These are phyloP conservation scores for Neurospora tetrasperma DNA, from an alignment of 495 filamentous ascomycete species.

Conservation along the genomic window DNA sequence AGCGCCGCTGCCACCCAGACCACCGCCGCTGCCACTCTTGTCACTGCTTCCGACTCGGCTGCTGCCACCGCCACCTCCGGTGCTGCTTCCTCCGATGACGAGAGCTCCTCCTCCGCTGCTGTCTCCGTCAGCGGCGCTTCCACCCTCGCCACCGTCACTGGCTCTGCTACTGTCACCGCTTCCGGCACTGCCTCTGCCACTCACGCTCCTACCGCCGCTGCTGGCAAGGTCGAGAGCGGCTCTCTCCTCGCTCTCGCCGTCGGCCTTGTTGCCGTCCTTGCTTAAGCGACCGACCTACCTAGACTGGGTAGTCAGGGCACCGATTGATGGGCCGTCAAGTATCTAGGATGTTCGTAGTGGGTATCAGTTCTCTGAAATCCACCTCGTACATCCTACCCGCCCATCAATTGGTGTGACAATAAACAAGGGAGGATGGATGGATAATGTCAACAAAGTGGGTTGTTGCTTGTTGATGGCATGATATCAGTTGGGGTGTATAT, in stretches of 20 bases:
- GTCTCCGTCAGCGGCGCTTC: not conserved
- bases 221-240: constrained; percentile 5
- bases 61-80: not conserved
- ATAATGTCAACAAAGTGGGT: not conserved
- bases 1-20: not conserved
- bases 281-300: constrained; percentile 1
- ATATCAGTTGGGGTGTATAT: not conserved
- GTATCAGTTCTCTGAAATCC: not conserved
- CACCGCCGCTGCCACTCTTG: not conserved
- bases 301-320: not conserved
- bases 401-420: not conserved
- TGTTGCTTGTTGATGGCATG: not conserved
- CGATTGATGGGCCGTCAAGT: not conserved
- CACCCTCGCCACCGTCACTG: not conserved
- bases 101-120: not conserved
- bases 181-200: not conserved
- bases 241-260: constrained; percentile 9
- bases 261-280: constrained; percentile 11
- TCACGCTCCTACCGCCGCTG: constrained; percentile 3
- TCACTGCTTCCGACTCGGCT: not conserved
- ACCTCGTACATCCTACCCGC: not conserved
- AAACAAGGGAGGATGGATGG: not conserved
- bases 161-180: not conserved
- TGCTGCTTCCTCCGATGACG: not conserved
- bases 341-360: not conserved